phyloP scores from a whole-genome alignment of 306 rosid genomes.

The Urtica urens region DNA sequence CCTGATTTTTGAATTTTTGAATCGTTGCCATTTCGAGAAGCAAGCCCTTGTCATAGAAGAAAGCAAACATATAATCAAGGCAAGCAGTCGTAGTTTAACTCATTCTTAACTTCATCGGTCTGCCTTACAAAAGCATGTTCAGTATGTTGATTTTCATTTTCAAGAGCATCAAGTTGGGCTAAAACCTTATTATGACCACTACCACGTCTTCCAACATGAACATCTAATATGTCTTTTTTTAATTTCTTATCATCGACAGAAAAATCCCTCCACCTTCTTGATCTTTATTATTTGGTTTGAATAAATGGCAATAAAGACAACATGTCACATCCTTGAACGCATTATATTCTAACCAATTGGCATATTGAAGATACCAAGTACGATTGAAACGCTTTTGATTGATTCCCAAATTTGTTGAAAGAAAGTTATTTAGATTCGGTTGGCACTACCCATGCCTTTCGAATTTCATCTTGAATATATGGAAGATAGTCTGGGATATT shows the following conservation, averaged over 20 bases:
- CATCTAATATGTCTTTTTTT: background rate
- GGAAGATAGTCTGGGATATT: no score
- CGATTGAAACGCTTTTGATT: background rate
- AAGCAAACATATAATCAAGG: background rate
- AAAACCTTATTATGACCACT: background rate
- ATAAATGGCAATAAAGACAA: background rate
- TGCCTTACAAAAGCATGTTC: background rate
- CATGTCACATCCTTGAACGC: background rate
- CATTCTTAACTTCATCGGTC: background rate
- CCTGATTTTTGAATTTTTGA: background rate
- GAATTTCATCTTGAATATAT: background rate
- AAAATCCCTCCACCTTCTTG: background rate
- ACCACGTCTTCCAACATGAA: background rate
- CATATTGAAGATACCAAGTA: background rate
- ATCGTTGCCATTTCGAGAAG: background rate
- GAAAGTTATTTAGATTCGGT: background rate
- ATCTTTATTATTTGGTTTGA: background rate
- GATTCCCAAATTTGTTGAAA: background rate
- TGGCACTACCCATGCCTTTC: background rate
- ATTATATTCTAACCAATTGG: constrained; percentile 2
- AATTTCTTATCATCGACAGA: background rate
- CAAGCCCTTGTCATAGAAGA: background rate
- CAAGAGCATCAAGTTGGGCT: background rate
- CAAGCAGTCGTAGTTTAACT: background rate
- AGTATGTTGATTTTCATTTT: background rate